Evolutionary conservation across 306 rosid species (phyloP), one percentile per base, ranked within the genome.

Genomic region (Pachyrhizus erosus): DNA sequence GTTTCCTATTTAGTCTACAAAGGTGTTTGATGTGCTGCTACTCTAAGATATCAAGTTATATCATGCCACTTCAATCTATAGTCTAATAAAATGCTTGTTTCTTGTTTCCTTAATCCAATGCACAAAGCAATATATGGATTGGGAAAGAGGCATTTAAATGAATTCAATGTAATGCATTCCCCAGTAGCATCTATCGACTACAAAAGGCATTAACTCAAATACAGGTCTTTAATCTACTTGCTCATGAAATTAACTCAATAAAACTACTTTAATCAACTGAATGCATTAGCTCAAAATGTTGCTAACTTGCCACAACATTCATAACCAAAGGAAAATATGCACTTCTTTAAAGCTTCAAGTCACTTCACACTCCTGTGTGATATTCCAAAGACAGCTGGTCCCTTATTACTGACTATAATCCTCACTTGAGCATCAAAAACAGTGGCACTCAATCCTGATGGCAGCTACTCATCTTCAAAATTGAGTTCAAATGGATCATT

Each of bases 391-490:
- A 18, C 31, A 66, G 39, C 20, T 21, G 8, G 37, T 26, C 34
- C 18, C 31, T 67, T 40, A 26, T 60, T 72, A 15, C 1, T 52
- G n/a, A 31, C 43, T 29, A 23, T 18, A 70, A 33, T 62, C 68
- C 43, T 54, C 34, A 37, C 54, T 14, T 57, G 52, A 75, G 51
- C 23, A 31, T 54, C 58, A 33, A 75, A 64, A 15, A 51, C 49
- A 40, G 39, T 21, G 27, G 79, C 54, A 55, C 5, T 51, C 26
- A 64, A 64, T 64, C 57, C 49, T 40, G 39, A 7, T 48, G 17
- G 29, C 5, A 61, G 26, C 42, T 7, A 26, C 52, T 40, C 78
- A 83, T 76, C 62, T 62, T 75, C 80, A 73, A 86, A 68, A 76
- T 8, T 84, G 42, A 69, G 39, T 20, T 37, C 58, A 11, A 24